Evolutionary conservation across 129 eudicot genomes (phyloP).

Genomic region (Helianthus tuberosus): DNA sequence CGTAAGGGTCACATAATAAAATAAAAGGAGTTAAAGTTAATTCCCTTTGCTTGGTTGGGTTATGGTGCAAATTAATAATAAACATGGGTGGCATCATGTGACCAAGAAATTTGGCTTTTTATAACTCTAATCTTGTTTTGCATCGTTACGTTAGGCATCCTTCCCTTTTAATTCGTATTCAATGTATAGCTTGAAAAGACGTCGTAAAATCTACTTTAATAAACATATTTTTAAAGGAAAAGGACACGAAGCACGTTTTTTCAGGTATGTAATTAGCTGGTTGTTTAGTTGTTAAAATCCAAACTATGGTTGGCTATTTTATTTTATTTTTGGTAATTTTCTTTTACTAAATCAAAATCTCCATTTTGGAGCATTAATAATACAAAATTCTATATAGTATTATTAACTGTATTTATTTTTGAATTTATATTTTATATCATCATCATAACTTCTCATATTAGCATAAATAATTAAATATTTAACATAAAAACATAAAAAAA

Average conservation of each 20-base stretch:
- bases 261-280: not conserved
- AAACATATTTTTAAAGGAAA: not conserved
- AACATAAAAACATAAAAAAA: too few species aligned
- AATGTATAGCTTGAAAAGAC: not conserved
- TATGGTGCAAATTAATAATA: conserved; percentile 19
- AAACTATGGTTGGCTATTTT: not conserved
- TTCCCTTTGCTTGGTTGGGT: conserved; percentile 24
- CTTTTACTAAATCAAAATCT: too few species aligned
- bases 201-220: not conserved
- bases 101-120: conserved; percentile 19
- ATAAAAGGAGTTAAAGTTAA: conserved; percentile 22
- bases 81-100: conserved; percentile 5
- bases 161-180: not conserved
- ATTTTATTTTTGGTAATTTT: too few species aligned
- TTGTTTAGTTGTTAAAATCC: not conserved
- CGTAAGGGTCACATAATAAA: conserved; percentile 27
- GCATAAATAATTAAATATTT: too few species aligned
- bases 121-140: conserved; percentile 15
- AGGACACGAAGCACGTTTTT: too few species aligned
- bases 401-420: too few species aligned
- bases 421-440: too few species aligned
- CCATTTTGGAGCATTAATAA: too few species aligned
- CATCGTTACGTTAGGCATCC: conserved; percentile 20
- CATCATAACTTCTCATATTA: too few species aligned
- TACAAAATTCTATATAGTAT: too few species aligned